Evolutionary conservation across 106 monocot species (phyloP).

Genomic region (Dendrobium chrysotoxum): DNA sequence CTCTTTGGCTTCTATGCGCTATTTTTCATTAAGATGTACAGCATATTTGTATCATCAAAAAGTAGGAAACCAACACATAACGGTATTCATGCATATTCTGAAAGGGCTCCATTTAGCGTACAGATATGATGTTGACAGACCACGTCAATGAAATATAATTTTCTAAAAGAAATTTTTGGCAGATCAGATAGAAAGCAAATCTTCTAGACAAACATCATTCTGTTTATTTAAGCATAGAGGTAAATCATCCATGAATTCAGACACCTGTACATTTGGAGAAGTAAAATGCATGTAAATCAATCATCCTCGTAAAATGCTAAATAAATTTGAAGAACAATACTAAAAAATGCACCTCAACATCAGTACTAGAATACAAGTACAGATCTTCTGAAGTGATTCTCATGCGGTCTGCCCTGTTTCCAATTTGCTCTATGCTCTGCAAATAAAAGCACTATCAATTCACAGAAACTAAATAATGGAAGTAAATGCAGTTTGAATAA

Average conservation of each 20-base stretch:
- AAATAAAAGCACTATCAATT: background rate
- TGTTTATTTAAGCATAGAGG: background rate
- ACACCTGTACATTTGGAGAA: background rate
- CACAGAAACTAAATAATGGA: background rate
- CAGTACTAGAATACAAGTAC: conserved; percentile 90
- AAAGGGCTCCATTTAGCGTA: background rate
- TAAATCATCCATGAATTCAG: background rate
- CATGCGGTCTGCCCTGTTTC: conserved; percentile 91
- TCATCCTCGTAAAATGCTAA: background rate
- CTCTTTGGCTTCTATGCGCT: background rate
- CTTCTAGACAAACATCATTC: background rate
- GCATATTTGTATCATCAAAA: background rate
- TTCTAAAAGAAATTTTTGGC: background rate
- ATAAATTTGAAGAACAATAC: conserved; percentile 7
- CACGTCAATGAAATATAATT: background rate
- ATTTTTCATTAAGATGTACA: background rate
- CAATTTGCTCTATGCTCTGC: conserved; percentile 98
- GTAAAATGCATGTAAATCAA: background rate
- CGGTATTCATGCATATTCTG: background rate
- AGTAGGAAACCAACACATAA: background rate
- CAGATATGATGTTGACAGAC: background rate
- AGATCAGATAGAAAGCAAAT: background rate
- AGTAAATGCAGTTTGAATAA: background rate
- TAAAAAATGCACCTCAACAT: conserved; percentile 58
- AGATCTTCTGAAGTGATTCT: conserved; percentile 51